These are phyloP conservation scores for Cinnamomum chago DNA, from an alignment of 164 flowering plant species.

Conservation along the genomic window DNA sequence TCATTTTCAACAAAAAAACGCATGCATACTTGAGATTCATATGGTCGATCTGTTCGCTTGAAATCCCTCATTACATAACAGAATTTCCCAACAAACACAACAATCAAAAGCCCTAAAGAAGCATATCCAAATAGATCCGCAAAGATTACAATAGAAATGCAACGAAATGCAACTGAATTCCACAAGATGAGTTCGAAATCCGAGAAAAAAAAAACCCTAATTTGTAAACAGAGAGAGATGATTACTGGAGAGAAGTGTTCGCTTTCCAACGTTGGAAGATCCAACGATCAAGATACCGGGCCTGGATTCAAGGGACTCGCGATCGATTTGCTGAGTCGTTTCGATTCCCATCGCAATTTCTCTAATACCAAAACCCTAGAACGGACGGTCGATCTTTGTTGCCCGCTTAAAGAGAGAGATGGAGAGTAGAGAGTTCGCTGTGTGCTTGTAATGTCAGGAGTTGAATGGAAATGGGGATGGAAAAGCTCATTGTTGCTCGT, in stretches of 20 bases:
- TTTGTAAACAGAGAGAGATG: not conserved
- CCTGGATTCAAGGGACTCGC: slow-evolving; percentile 28
- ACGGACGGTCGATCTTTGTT: not conserved
- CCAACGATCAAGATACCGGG: slow-evolving; percentile 70
- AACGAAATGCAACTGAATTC: not conserved
- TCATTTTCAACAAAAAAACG: too few species aligned
- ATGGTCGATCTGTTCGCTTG: too few species aligned
- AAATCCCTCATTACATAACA: too few species aligned
- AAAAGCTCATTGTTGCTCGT: too few species aligned
- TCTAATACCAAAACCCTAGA: slow-evolving; percentile 3
- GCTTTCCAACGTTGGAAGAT: slow-evolving; percentile 72
- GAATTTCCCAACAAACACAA: too few species aligned
- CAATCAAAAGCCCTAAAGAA: too few species aligned
- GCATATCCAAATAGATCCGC: too few species aligned
- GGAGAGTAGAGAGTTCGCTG: not conserved
- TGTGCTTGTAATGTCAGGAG: not conserved
- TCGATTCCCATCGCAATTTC: slow-evolving; percentile 9
- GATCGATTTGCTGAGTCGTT: slow-evolving; percentile 11
- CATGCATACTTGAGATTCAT: too few species aligned
- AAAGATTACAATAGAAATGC: too few species aligned
- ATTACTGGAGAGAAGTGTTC: slow-evolving; percentile 72
- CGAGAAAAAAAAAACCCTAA: not conserved
- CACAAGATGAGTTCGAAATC: not conserved
- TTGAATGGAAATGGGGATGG: too few species aligned
- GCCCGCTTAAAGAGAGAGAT: not conserved